A percentile compares a stretch with the other conserved stretches of the same genome.
These are phyloP conservation scores for Candida railenensis DNA, from an alignment of 805 yeast species.

Conservation along the genomic window DNA sequence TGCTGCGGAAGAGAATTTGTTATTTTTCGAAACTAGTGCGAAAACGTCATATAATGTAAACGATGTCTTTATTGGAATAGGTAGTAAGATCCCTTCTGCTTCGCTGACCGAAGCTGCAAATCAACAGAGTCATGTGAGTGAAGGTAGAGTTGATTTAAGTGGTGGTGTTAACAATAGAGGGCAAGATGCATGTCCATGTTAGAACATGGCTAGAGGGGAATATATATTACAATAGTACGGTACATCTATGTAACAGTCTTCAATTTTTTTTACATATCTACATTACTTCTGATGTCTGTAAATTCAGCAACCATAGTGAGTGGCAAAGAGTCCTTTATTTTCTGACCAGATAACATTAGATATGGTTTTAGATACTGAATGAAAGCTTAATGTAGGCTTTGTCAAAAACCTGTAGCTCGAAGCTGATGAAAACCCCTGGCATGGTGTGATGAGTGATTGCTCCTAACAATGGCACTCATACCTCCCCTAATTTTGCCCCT, in stretches of 20 bases:
- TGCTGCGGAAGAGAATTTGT: slow-evolving; percentile 86
- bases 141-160: slow-evolving; percentile 39
- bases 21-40: slow-evolving; percentile 94
- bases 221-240: too few relatives aligned
- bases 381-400: too few relatives aligned
- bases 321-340: neutral
- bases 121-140: slow-evolving; percentile 13
- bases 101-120: slow-evolving; percentile 10
- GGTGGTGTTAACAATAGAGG: slow-evolving; percentile 6
- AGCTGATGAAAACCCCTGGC: too few relatives aligned
- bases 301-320: neutral
- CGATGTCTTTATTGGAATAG: slow-evolving; percentile 88
- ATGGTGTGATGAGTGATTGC: too few relatives aligned
- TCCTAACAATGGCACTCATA: too few relatives aligned
- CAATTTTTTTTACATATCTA: too few relatives aligned
- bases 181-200: slow-evolving; percentile 15
- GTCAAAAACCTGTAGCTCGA: too few relatives aligned
- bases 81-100: slow-evolving; percentile 71
- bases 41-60: slow-evolving; percentile 86
- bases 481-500: too few relatives aligned
- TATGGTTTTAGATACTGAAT: neutral
- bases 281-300: too few relatives aligned
- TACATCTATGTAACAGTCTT: too few relatives aligned
- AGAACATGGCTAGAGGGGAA: too few relatives aligned
- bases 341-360: neutral